Base-by-base conservation (phyloP, 768 basidiomycete species). In the Termitomyces heimii region DNA sequence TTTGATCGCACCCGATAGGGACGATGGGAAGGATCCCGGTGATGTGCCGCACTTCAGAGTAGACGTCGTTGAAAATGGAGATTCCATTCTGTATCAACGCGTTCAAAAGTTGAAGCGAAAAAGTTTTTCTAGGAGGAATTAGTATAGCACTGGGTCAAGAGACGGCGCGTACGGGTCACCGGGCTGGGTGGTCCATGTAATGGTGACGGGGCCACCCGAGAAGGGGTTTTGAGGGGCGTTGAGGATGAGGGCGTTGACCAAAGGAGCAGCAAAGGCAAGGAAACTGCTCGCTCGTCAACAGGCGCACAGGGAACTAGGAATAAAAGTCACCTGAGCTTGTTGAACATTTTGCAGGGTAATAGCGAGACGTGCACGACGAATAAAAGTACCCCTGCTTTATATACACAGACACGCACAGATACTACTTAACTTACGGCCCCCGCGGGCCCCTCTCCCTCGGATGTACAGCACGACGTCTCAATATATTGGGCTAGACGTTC, bases 41-140 rank as follows among this genome's bases (percentile, higher is more conserved):
- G 2, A 79, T 1, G 1, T 61, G 34, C 72, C 4, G 52, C 13
- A 1, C 70, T 43, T 0, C 6, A 0, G 81, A 73, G 22, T 71
- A 56, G 2, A 88, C 72, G 58, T 81, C 82, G 74, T 79, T 84
- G 13, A 76, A 78, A 54, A 88, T 75, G 46, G 79, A 84, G 47
- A 77, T 81, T 0, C 73, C 53, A 54, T 81, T 69, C 70, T 85
- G 72, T 77, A 87, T 88, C 0, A 29, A 26, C 0, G 62, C 18
- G 68, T 85, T 83, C 47, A 61, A 50, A 54, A 88, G 69, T 67
- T 81, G 74, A 16, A 86, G 34, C n/a, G 77, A 71, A 64, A 78
- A 82, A 4, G 56, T 52, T 0, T 72, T 73, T 9, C 3, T n/a
- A 18, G n/a, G 32, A 26, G 20, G 20, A 37, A 54, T 28, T n/a